phyloP scores from a whole-genome alignment of 2,329 filamentous ascomycete species.

The Fusarium sp. region DNA sequence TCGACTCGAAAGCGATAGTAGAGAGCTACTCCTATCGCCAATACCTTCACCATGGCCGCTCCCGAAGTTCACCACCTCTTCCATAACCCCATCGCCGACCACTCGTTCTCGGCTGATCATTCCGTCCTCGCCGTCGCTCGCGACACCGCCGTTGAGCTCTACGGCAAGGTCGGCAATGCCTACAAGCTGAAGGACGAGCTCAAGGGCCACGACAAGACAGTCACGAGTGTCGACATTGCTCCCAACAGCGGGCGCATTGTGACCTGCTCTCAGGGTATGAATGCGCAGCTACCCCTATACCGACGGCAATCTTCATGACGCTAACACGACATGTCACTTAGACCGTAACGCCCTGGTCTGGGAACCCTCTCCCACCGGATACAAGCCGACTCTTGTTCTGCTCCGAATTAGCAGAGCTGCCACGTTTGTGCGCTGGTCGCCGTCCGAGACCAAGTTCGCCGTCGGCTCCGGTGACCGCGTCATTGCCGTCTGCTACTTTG shows the following conservation, averaged over 20 bases:
- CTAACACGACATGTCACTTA: constrained; percentile 51
- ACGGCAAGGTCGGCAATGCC: constrained; percentile 76
- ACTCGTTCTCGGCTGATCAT: constrained; percentile 96
- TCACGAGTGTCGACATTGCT: constrained; percentile 96
- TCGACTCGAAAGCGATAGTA: constrained; percentile 76
- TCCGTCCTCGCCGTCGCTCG: constrained; percentile 89
- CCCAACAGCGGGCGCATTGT: constrained; percentile 92
- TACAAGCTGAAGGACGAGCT: constrained; percentile 92
- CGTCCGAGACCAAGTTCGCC: constrained; percentile 96
- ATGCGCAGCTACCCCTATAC: constrained; percentile 3
- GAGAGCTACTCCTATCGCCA: constrained; percentile 79
- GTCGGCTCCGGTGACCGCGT: constrained; percentile 96
- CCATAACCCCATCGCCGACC: constrained; percentile 95
- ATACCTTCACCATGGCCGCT: constrained; percentile 73
- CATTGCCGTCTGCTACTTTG: constrained; percentile 98
- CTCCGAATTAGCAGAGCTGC: constrained; percentile 97
- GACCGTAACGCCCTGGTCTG: constrained; percentile 98
- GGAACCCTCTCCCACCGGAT: constrained; percentile 92
- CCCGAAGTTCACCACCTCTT: constrained; percentile 98
- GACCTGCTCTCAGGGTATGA: constrained; percentile 91
- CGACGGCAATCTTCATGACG: background rate
- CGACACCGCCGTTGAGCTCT: constrained; percentile 91
- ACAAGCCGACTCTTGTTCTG: constrained; percentile 96
- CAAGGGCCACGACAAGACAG: constrained; percentile 95
- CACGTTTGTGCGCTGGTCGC: constrained; percentile 97